Percentiles rank a stretch among this genome's conserved stretches.
phyloP scores from a whole-genome alignment of 495 filamentous ascomycete genomes.

The Penicillium flavigenum region DNA sequence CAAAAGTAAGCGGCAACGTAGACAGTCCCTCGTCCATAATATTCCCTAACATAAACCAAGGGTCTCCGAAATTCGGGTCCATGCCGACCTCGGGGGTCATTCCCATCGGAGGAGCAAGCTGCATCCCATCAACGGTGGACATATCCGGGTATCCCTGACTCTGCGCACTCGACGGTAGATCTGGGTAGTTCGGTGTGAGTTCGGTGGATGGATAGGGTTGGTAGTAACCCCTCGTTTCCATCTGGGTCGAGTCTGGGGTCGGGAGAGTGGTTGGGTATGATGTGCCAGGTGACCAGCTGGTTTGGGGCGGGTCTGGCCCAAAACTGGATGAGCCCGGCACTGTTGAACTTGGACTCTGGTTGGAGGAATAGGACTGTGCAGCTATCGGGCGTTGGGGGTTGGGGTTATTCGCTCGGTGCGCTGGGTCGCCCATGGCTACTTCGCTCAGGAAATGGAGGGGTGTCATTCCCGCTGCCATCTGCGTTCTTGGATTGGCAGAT shows the following conservation, averaged over 20 bases:
- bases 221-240: conserved; percentile 16
- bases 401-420: conserved; percentile 16
- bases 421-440: conserved; percentile 58
- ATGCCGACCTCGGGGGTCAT: conserved; percentile 33
- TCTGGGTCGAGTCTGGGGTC: conserved; percentile 10
- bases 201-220: conserved; percentile 14
- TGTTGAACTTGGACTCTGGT: conserved; percentile 8
- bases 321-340: conserved; percentile 2
- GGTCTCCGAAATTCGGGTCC: conserved; percentile 29
- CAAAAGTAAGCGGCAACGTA: conserved; percentile 34
- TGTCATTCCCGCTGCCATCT: conserved; percentile 40
- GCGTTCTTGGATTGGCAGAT: conserved; percentile 14
- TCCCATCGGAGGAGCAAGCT: conserved; percentile 19
- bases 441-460: conserved; percentile 67
- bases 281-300: conserved; percentile 3
- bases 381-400: conserved; percentile 4
- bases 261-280: not conserved
- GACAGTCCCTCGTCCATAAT: conserved; percentile 43
- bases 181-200: conserved; percentile 9
- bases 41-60: conserved; percentile 35
- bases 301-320: not conserved
- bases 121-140: conserved; percentile 15
- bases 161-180: conserved; percentile 1
- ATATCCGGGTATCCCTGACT: conserved; percentile 19
- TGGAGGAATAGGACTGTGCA: conserved; percentile 17